These are phyloP conservation scores for Fusarium dimerum DNA, from an alignment of 2,329 filamentous ascomycete genomes.

Conservation along the genomic window DNA sequence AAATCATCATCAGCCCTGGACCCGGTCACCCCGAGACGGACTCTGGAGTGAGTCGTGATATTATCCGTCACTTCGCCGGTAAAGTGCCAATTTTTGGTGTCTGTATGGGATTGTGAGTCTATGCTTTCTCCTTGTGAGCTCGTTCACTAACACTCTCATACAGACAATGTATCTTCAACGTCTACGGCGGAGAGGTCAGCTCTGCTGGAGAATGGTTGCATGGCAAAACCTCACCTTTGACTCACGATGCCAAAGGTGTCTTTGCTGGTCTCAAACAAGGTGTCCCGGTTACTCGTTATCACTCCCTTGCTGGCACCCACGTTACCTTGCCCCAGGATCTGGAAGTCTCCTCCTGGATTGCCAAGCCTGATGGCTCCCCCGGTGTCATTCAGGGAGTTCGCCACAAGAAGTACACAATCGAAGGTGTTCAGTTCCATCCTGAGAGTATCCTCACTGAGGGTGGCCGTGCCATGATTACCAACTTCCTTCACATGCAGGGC, in stretches of 20 bases:
- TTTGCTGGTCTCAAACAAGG: conserved; percentile 79
- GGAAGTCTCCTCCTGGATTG: conserved; percentile 89
- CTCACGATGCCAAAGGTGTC: conserved; percentile 89
- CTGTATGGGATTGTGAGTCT: conserved; percentile 91
- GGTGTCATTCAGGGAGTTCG: conserved; percentile 96
- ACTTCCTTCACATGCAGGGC: conserved; percentile 84
- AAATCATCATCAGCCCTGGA: conserved; percentile 91
- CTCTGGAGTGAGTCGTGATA: conserved; percentile 89
- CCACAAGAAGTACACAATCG: conserved; percentile 87
- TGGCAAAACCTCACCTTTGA: conserved; percentile 90
- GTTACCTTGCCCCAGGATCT: conserved; percentile 82
- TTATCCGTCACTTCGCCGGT: conserved; percentile 86
- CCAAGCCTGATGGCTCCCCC: conserved; percentile 72
- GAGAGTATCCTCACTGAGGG: conserved; percentile 94
- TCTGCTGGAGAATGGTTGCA: conserved; percentile 96
- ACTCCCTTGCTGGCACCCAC: conserved; percentile 91
- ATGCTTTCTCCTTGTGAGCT: background rate
- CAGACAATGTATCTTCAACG: conserved; percentile 92
- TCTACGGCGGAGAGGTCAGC: conserved; percentile 87
- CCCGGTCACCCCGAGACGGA: conserved; percentile 91
- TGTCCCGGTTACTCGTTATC: conserved; percentile 89
- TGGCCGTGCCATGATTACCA: conserved; percentile 85
- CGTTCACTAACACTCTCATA: background rate
- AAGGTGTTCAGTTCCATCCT: conserved; percentile 96
- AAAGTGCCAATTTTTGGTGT: conserved; percentile 97